phyloP scores from a whole-genome alignment of 2,329 filamentous ascomycete species.

The Drechslera avenae region DNA sequence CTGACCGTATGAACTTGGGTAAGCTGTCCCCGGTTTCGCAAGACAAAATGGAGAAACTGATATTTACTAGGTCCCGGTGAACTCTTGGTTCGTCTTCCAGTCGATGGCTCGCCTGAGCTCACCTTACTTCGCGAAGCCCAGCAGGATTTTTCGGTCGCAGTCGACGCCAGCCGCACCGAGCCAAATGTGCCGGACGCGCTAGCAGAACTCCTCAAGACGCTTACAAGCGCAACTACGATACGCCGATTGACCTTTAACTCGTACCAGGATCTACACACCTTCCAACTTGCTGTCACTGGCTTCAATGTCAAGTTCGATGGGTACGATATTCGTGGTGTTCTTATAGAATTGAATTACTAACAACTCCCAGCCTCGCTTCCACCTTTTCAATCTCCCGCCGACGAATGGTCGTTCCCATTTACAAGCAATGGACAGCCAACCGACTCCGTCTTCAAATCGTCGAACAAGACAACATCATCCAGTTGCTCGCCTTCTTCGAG shows the following conservation, averaged over 20 bases:
- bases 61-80: conserved; percentile 48
- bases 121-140: conserved; percentile 67
- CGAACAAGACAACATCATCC: conserved; percentile 72
- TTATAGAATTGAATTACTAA: conserved; percentile 22
- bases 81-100: conserved; percentile 54
- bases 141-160: conserved; percentile 74
- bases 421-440: conserved; percentile 92
- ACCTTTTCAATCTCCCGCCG: conserved; percentile 82
- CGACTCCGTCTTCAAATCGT: conserved; percentile 81
- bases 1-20: conserved; percentile 80
- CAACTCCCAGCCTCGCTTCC: conserved; percentile 58
- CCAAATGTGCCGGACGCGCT: conserved; percentile 63
- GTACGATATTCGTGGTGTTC: conserved; percentile 11
- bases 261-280: conserved; percentile 69
- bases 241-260: conserved; percentile 64
- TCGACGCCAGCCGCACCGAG: conserved; percentile 56
- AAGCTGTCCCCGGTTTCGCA: conserved; percentile 24
- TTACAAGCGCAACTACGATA: conserved; percentile 66
- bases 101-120: conserved; percentile 43
- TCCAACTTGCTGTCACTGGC: conserved; percentile 79
- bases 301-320: conserved; percentile 65
- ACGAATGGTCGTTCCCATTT: conserved; percentile 87
- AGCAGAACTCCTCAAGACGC: conserved; percentile 64
- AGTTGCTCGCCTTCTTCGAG: conserved; percentile 85
- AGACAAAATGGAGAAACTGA: background rate